Percentiles rank a stretch among this genome's conserved stretches.
These are phyloP conservation scores for Ilyonectria sp. DNA, from an alignment of 2,329 filamentous ascomycete species.

Conservation along the genomic window DNA sequence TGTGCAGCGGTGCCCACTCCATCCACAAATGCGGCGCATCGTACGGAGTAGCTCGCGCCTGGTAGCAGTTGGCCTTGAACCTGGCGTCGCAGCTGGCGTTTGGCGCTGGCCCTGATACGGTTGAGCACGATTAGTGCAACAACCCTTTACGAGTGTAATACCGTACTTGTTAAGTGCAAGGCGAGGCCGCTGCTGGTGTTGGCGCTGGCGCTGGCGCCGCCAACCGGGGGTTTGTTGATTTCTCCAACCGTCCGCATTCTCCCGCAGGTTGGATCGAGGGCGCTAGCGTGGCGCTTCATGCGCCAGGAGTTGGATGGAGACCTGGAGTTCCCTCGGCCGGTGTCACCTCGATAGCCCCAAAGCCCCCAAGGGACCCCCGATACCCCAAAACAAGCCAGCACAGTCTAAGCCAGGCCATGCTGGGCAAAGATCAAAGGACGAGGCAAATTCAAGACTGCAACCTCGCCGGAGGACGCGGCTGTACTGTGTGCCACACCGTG, in stretches of 20 bases:
- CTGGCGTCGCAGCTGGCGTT: constrained; percentile 5
- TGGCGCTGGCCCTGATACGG: constrained; percentile 6
- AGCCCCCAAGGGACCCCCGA: constrained; percentile 1
- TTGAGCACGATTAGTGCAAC: background rate
- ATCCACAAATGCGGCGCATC: constrained; percentile 25
- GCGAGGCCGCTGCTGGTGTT: constrained; percentile 13
- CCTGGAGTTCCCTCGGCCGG: constrained; percentile 36
- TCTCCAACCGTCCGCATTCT: constrained; percentile 42
- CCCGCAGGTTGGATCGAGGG: constrained; percentile 41
- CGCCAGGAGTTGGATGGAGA: constrained; percentile 36
- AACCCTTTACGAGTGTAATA: background rate
- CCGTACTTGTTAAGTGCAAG: background rate
- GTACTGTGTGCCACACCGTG: constrained; percentile 39
- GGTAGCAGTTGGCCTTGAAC: background rate
- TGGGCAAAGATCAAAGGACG: constrained; percentile 36
- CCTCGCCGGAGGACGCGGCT: constrained; percentile 33
- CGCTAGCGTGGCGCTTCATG: constrained; percentile 43
- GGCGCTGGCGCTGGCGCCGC: constrained; percentile 10
- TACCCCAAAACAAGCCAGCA: constrained; percentile 38
- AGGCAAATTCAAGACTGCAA: constrained; percentile 33
- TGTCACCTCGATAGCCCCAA: constrained; percentile 22
- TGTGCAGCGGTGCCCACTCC: constrained; percentile 10
- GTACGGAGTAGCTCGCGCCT: constrained; percentile 10
- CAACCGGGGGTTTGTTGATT: constrained; percentile 12
- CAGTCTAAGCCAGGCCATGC: constrained; percentile 44